Percentiles rank a stretch among this genome's conserved stretches.
Conservation (phyloP, 2,329 filamentous ascomycete species). For the Monilinia fructicola region DNA sequence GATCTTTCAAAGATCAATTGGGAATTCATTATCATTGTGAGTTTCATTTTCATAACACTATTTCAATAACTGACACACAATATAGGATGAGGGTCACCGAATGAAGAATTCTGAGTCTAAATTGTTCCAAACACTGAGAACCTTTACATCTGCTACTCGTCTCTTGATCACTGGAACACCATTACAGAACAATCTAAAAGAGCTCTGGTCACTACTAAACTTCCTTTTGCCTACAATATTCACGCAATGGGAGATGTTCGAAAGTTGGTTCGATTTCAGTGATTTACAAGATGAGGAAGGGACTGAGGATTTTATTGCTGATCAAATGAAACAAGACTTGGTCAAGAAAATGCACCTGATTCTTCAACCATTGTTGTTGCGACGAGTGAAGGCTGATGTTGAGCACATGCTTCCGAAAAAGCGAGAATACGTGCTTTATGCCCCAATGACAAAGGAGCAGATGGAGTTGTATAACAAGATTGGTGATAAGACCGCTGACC, state of each 20-base stretch:
- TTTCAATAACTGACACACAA: conserved; percentile 26
- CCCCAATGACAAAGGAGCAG: conserved; percentile 86
- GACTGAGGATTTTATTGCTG: conserved; percentile 74
- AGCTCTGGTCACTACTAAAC: conserved; percentile 92
- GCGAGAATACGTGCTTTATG: conserved; percentile 92
- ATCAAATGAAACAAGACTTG: conserved; percentile 73
- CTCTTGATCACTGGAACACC: conserved; percentile 94
- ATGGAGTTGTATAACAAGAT: conserved; percentile 79
- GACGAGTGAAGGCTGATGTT: conserved; percentile 90
- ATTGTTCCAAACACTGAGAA: conserved; percentile 82
- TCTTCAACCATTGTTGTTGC: conserved; percentile 83
- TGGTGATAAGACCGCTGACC: conserved; percentile 57
- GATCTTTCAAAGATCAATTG: conserved; percentile 81
- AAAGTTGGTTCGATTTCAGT: conserved; percentile 96
- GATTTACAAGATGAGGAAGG: conserved; percentile 81
- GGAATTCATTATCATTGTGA: conserved; percentile 94
- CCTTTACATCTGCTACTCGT: conserved; percentile 86
- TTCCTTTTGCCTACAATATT: conserved; percentile 93
- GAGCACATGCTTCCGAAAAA: conserved; percentile 92
- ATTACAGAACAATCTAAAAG: conserved; percentile 90
- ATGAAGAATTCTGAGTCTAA: conserved; percentile 97
- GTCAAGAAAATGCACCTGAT: conserved; percentile 91
- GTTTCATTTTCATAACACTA: conserved; percentile 34
- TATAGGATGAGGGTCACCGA: conserved; percentile 86
- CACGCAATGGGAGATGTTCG: conserved; percentile 87